Conservation (phyloP, 2,329 filamentous ascomycete species). For the Penicillium palitans region DNA sequence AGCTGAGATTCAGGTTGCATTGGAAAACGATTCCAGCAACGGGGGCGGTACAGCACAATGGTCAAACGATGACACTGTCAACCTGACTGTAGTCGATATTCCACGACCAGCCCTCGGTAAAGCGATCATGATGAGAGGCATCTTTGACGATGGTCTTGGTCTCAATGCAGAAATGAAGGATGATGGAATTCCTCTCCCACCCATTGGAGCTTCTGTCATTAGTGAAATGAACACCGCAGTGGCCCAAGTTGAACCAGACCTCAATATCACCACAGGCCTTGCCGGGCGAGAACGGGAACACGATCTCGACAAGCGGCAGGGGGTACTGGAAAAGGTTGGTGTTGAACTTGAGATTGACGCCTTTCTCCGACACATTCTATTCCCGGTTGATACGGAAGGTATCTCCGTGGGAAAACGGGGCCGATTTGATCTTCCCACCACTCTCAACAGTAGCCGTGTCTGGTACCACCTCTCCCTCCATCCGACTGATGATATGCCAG, state of each 20-base stretch:
- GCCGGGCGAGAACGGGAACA: slow-evolving; percentile 72
- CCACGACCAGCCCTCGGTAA: slow-evolving; percentile 79
- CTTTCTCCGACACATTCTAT: slow-evolving; percentile 78
- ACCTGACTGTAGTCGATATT: slow-evolving; percentile 83
- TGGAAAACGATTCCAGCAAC: slow-evolving; percentile 65
- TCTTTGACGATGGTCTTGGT: slow-evolving; percentile 89
- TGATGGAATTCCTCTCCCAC: slow-evolving; percentile 76
- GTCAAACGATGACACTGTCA: slow-evolving; percentile 76
- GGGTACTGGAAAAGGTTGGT: slow-evolving; percentile 80
- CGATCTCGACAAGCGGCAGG: slow-evolving; percentile 77
- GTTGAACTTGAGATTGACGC: slow-evolving; percentile 78
- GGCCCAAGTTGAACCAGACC: slow-evolving; percentile 71
- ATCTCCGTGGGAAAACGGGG: slow-evolving; percentile 75
- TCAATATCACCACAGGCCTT: slow-evolving; percentile 70
- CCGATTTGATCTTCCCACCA: slow-evolving; percentile 72
- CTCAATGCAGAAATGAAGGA: slow-evolving; percentile 98
- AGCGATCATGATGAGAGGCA: slow-evolving; percentile 80
- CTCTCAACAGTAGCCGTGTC: slow-evolving; percentile 79
- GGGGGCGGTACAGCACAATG: slow-evolving; percentile 64
- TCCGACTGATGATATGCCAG: slow-evolving; percentile 82
- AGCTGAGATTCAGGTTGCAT: slow-evolving; percentile 68
- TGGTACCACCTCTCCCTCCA: slow-evolving; percentile 95
- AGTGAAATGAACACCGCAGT: slow-evolving; percentile 86
- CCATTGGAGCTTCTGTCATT: slow-evolving; percentile 76
- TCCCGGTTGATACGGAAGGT: slow-evolving; percentile 75